Evolutionary conservation across 176 grass and related monocot species (phyloP).

Genomic region (Panicum miliaceum): DNA sequence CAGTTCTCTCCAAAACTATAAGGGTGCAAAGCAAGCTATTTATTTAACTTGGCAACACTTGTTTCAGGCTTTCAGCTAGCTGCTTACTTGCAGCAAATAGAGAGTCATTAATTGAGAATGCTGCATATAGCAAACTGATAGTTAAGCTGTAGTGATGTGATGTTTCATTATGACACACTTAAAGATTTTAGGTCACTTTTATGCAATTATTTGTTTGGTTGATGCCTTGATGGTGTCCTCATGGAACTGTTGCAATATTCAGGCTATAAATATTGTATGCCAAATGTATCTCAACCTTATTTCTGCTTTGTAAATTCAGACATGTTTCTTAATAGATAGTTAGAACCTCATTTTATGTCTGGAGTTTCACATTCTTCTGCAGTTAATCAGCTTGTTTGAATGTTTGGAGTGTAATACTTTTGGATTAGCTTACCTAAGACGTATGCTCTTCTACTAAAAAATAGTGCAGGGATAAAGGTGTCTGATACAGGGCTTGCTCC

Average conservation of each 20-base stretch:
- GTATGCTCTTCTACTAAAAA: not conserved
- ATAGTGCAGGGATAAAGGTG: conserved; percentile 84
- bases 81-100: not conserved
- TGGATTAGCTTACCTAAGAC: not conserved
- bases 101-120: not conserved
- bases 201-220: not conserved
- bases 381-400: conserved; percentile 27
- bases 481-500: conserved; percentile 92
- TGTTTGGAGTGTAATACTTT: too few species aligned
- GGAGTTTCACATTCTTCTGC: not conserved
- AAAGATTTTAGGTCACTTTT: not conserved
- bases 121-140: not conserved
- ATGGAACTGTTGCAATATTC: not conserved
- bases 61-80: not conserved
- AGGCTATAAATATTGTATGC: not conserved
- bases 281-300: not conserved
- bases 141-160: not conserved
- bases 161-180: not conserved
- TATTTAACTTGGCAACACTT: not conserved
- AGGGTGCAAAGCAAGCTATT: not conserved
- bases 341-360: not conserved
- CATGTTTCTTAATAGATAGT: not conserved
- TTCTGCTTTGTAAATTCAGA: not conserved
- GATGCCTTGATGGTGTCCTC: not conserved
- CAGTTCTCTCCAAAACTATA: not conserved